phyloP scores from a whole-genome alignment of 140 eudicot species.

The Bidens hawaiensis region DNA sequence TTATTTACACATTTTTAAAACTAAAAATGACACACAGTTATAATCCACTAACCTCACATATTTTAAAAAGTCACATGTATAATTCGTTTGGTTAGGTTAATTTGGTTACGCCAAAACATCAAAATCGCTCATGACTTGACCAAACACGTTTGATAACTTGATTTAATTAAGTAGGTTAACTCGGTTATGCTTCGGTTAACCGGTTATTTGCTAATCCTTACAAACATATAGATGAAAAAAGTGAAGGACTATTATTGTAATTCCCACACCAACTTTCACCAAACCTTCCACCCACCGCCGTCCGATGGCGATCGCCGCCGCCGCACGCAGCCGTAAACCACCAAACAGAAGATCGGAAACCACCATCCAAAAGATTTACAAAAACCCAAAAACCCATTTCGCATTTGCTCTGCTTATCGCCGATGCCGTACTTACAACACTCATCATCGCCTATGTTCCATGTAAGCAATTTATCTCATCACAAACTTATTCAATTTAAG shows the following conservation, averaged over 20 bases:
- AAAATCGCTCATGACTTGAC: too few relatives aligned
- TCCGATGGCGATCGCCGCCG: constrained; percentile 45
- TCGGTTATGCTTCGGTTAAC: too few relatives aligned
- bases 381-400: constrained; percentile 38
- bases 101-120: too few relatives aligned
- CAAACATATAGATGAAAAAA: too few relatives aligned
- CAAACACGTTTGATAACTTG: too few relatives aligned
- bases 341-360: constrained; percentile 16
- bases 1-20: too few relatives aligned
- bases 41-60: too few relatives aligned
- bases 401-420: constrained; percentile 50
- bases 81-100: too few relatives aligned
- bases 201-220: too few relatives aligned
- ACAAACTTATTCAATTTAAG: not conserved
- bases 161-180: too few relatives aligned
- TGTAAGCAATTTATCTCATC: constrained; percentile 37
- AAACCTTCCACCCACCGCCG: constrained; percentile 4
- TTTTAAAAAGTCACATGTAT: too few relatives aligned
- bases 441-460: constrained; percentile 71
- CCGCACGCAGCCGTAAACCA: constrained; percentile 19
- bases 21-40: too few relatives aligned
- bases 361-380: constrained; percentile 15
- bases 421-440: constrained; percentile 60
- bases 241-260: constrained; percentile 16
- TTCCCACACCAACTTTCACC: not conserved